Conservation (phyloP, 1,139 yeast species). For the Trichomonascaceae sp. region DNA sequence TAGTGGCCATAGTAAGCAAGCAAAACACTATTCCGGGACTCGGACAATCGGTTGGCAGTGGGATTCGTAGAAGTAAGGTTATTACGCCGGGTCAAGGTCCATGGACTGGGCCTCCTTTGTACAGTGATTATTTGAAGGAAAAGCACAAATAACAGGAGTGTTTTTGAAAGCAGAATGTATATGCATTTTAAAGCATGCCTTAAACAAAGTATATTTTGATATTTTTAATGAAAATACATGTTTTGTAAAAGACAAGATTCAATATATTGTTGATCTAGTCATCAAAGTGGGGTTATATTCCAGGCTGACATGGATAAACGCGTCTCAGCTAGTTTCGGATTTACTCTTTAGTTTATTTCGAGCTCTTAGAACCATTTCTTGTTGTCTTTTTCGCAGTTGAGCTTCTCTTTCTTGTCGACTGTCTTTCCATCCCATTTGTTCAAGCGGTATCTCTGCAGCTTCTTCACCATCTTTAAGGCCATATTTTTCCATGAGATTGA, state of each 20-base stretch:
- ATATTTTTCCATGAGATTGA: conserved; percentile 3
- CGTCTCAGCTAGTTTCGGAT: background rate
- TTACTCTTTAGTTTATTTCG: conserved; percentile 34
- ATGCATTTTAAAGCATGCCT: too few species aligned
- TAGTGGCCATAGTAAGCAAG: conserved; percentile 22
- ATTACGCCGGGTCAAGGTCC: background rate
- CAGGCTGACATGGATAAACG: too few species aligned
- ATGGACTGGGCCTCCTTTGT: conserved; percentile 23
- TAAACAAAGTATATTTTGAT: background rate
- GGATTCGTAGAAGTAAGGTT: background rate
- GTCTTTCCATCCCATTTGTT: conserved; percentile 34
- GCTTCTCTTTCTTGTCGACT: conserved; percentile 37
- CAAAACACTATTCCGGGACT: conserved; percentile 20
- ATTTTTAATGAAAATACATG: background rate
- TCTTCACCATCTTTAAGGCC: conserved; percentile 7
- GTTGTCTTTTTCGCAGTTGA: conserved; percentile 42
- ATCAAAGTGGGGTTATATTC: too few species aligned
- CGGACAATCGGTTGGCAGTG: conserved; percentile 2
- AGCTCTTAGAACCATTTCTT: conserved; percentile 46
- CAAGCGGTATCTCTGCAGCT: conserved; percentile 11
- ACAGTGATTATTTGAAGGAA: conserved; percentile 15
- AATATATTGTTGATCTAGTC: background rate
- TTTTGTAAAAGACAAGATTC: background rate
- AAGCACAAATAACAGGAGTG: background rate
- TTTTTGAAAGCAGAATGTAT: too few species aligned